Base-by-base conservation (phyloP, 345 rosid genomes). In the Lepidium africanum region DNA sequence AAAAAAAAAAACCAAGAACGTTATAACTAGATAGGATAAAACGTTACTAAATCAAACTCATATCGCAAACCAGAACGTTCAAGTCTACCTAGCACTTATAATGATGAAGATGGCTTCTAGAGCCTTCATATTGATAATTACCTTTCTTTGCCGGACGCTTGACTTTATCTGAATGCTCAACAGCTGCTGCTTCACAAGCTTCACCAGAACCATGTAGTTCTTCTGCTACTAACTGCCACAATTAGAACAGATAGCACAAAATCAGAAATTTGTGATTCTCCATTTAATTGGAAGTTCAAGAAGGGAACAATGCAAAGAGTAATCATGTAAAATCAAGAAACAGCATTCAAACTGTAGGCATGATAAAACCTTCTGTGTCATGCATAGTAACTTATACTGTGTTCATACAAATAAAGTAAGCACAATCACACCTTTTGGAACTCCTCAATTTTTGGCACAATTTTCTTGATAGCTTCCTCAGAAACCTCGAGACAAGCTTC, bases 401-500 rank as follows among this genome's bases (percentile, higher is more conserved):
- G 40, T 27, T 48, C 57, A 17, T 32, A 36, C 36, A 67, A n/a
- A 45, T 12, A 67, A 41, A 33, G 5, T 13, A 36, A 69, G 27
- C 0, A 12, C 38, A 72, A 76, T 37, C 35, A 67, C 73, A 94
- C 99, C 93, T 85, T 83, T 72, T 76, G 86, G 27, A 91, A 83
- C 35, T 89, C 97, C 79, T 89, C 92, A 35, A 89, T 80, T 74
- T 76, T 80, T 23, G 96, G 92, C 72, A 82, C 75, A 66, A 89
- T 87, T 81, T 95, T 91, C 80, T 77, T 86, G 47, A 91, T 74
- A 47, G 93, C 91, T 60, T 84, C 93, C 74, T 87, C 96, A 60
- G 90, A 87, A 64, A 87, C 93, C 82, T 79, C 75, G 45, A 74
- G 70, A 78, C 85, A 83, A 79, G 54, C 87, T 81, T 73, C 96